Percentiles rank a stretch among this genome's conserved stretches.
These are phyloP conservation scores for Cardamine resedifolia DNA, from an alignment of 345 rosid species.

Conservation along the genomic window DNA sequence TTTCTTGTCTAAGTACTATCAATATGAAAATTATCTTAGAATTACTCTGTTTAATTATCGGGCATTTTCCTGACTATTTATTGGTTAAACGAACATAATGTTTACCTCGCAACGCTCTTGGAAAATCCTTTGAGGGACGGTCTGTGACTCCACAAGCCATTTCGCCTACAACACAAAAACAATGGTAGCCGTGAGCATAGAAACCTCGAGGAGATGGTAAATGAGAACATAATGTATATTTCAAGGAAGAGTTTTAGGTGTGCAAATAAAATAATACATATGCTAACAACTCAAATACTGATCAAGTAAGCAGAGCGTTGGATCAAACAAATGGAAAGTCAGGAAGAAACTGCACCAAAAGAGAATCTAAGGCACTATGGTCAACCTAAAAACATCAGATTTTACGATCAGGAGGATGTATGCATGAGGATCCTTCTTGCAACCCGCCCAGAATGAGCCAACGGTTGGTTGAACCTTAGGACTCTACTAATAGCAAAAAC, in stretches of 20 bases:
- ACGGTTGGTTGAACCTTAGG: not conserved
- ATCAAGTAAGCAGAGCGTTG: not conserved
- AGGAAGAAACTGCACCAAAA: conserved; percentile 8
- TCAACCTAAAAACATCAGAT: not conserved
- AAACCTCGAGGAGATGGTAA: conserved; percentile 13
- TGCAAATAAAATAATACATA: not conserved
- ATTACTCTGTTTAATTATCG: not conserved
- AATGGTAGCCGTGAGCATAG: conserved; percentile 14
- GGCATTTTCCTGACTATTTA: conserved; percentile 14
- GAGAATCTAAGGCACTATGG: conserved; percentile 3
- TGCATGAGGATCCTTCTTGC: not conserved
- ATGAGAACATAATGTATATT: conserved; percentile 5
- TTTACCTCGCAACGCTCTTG: conserved; percentile 94
- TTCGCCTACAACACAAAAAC: conserved; percentile 59
- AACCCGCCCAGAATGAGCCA: conserved; percentile 1
- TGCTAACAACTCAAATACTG: not conserved
- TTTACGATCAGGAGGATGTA: not conserved
- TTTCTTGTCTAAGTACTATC: not conserved
- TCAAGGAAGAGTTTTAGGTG: not conserved
- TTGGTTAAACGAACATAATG: conserved; percentile 5
- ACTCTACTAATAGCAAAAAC: conserved; percentile 23
- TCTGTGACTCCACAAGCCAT: conserved; percentile 85
- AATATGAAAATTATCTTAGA: not conserved
- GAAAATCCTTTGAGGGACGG: conserved; percentile 84
- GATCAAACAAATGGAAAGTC: conserved; percentile 8